Conservation (phyloP, 2,329 filamentous ascomycete genomes). For the Colletotrichum brevisporum region DNA sequence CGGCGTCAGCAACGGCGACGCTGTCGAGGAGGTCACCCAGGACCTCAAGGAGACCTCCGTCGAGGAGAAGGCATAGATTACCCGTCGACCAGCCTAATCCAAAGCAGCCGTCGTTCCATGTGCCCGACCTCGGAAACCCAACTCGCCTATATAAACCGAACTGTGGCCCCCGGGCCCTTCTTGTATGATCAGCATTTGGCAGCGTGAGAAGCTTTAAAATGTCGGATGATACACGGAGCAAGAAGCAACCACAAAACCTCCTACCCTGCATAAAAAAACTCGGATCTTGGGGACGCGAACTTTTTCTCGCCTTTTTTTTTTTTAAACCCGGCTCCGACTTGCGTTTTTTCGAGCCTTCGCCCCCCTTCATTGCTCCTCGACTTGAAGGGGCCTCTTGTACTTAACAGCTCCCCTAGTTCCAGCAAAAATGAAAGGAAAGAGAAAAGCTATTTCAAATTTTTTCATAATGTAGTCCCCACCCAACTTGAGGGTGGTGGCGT, state of each 20-base stretch:
- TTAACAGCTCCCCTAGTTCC: conserved; percentile 33
- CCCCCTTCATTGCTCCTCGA: conserved; percentile 17
- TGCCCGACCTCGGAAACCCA: conserved; percentile 30
- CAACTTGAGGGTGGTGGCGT: background rate
- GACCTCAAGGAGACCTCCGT: conserved; percentile 67
- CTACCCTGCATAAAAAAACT: conserved; percentile 33
- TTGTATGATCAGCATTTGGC: background rate
- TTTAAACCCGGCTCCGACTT: conserved; percentile 32
- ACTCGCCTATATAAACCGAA: background rate
- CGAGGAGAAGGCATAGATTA: conserved; percentile 63
- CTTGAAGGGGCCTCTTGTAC: conserved; percentile 37
- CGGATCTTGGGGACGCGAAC: conserved; percentile 30
- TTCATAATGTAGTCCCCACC: background rate
- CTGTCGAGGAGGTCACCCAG: conserved; percentile 67
- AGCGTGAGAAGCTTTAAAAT: background rate
- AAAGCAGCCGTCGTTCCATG: conserved; percentile 20
- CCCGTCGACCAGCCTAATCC: conserved; percentile 1
- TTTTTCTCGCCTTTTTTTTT: background rate
- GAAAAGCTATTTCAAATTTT: conserved; percentile 21
- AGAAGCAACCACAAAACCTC: conserved; percentile 8
- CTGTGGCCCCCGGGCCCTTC: background rate
- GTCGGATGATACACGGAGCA: conserved; percentile 11
- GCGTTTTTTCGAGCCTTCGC: conserved; percentile 27
- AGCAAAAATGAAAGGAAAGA: conserved; percentile 33
- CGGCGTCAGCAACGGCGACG: conserved; percentile 64